Percentiles rank a stretch among this genome's conserved stretches.
Evolutionary conservation across 768 basidiomycete genomes (phyloP).

Genomic region (Pleurotus tuber-regium): DNA sequence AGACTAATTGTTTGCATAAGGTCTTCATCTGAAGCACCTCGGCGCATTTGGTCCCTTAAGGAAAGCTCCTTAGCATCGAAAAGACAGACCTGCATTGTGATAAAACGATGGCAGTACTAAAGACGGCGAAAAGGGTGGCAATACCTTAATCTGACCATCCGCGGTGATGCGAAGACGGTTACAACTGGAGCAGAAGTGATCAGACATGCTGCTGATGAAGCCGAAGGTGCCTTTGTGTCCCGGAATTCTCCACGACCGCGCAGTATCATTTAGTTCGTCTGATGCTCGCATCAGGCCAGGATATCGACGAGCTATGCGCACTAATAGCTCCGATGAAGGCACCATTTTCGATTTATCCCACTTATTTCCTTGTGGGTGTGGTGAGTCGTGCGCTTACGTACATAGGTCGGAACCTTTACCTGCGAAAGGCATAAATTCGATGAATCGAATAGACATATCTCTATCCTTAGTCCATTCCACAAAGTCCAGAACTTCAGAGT

Average conservation of each 20-base stretch:
- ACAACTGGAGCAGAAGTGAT: conserved; percentile 87
- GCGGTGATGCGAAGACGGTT: conserved; percentile 85
- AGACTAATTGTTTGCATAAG: conserved; percentile 56
- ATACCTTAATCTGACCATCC: conserved; percentile 86
- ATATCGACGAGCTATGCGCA: conserved; percentile 43
- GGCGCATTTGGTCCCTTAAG: conserved; percentile 70
- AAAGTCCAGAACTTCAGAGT: conserved; percentile 76
- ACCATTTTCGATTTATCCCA: conserved; percentile 86
- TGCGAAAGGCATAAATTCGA: conserved; percentile 94
- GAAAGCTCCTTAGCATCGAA: conserved; percentile 86
- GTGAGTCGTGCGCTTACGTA: too few relatives aligned
- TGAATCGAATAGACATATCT: conserved; percentile 74
- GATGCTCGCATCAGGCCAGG: conserved; percentile 52
- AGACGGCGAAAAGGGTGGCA: neutral
- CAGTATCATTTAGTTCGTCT: conserved; percentile 79
- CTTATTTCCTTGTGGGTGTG: conserved; percentile 63
- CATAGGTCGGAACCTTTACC: too few relatives aligned
- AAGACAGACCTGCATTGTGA: conserved; percentile 65
- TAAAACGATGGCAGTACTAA: neutral
- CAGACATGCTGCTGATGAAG: conserved; percentile 94
- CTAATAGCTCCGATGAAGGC: conserved; percentile 64
- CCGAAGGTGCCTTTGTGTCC: conserved; percentile 70
- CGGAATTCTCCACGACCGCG: conserved; percentile 73
- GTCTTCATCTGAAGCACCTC: conserved; percentile 60
- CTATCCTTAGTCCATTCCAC: conserved; percentile 69